These are phyloP conservation scores for Tilletiopsis washingtonensis DNA, from an alignment of 1,284 basidiomycete genomes.

Conservation along the genomic window DNA sequence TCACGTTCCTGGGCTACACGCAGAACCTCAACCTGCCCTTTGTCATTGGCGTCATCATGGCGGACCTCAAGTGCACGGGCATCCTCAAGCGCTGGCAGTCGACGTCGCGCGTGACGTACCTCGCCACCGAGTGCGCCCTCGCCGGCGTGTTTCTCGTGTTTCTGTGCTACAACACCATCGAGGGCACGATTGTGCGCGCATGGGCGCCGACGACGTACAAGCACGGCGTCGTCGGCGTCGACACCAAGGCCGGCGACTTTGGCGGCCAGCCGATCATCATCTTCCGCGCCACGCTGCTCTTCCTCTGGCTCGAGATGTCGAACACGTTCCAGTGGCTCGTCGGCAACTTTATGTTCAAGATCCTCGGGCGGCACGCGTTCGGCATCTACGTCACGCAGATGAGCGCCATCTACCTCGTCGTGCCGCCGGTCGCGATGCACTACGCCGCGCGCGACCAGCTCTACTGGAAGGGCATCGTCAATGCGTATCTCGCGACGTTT, in stretches of 20 bases:
- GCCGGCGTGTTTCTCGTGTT: constrained; percentile 44
- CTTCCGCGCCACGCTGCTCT: constrained; percentile 27
- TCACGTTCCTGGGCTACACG: constrained; percentile 15
- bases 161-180: constrained; percentile 46
- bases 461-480: constrained; percentile 40
- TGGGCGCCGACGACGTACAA: constrained; percentile 43
- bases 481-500: background rate
- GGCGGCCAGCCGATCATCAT: constrained; percentile 21
- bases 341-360: constrained; percentile 47
- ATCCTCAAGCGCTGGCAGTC: constrained; percentile 48
- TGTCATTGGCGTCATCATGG: constrained; percentile 46
- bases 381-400: constrained; percentile 51
- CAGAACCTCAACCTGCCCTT: constrained; percentile 28
- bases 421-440: constrained; percentile 48
- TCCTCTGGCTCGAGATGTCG: constrained; percentile 49
- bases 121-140: constrained; percentile 41
- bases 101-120: constrained; percentile 45
- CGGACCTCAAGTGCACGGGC: constrained; percentile 48
- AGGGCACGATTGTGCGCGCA: constrained; percentile 37
- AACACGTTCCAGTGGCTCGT: constrained; percentile 50
- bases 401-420: constrained; percentile 48
- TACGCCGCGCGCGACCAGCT: constrained; percentile 38
- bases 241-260: constrained; percentile 15
- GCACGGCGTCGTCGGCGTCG: constrained; percentile 46
- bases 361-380: constrained; percentile 49